phyloP scores from a whole-genome alignment of 306 rosid genomes.

The Macrotyloma uniflorum region DNA sequence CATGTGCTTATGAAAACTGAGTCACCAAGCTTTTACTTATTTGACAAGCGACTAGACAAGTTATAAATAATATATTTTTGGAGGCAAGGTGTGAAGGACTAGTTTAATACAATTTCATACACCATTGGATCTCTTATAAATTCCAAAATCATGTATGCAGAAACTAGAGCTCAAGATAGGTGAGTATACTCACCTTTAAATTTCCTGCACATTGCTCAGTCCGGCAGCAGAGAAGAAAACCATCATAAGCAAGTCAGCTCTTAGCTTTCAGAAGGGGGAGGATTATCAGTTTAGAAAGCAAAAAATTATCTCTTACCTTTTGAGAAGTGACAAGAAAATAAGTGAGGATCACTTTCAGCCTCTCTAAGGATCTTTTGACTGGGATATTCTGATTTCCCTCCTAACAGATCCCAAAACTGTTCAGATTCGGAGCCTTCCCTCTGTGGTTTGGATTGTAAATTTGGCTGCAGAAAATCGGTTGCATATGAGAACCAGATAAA shows the following conservation, averaged over 20 bases:
- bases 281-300: constrained; percentile 23
- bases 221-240: constrained; percentile 33
- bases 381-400: constrained; percentile 73
- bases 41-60: not conserved
- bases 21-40: constrained; percentile 6
- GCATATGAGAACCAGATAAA: constrained; percentile 45
- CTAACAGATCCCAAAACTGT: constrained; percentile 84
- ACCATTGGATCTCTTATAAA: constrained; percentile 11
- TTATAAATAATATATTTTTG: not conserved
- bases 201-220: constrained; percentile 57
- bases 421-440: constrained; percentile 88
- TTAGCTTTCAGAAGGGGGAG: constrained; percentile 20
- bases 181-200: constrained; percentile 62
- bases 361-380: constrained; percentile 76
- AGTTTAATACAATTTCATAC: not conserved
- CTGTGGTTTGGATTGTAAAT: constrained; percentile 78
- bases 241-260: constrained; percentile 44
- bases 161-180: constrained; percentile 35
- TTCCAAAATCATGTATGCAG: constrained; percentile 28
- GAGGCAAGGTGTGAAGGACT: constrained; percentile 10
- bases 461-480: constrained; percentile 65
- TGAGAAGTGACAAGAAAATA: constrained; percentile 74
- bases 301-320: constrained; percentile 56
- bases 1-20: not conserved
- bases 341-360: constrained; percentile 74